Conservation (phyloP, 345 rosid genomes). For the Arabis hirsuta region DNA sequence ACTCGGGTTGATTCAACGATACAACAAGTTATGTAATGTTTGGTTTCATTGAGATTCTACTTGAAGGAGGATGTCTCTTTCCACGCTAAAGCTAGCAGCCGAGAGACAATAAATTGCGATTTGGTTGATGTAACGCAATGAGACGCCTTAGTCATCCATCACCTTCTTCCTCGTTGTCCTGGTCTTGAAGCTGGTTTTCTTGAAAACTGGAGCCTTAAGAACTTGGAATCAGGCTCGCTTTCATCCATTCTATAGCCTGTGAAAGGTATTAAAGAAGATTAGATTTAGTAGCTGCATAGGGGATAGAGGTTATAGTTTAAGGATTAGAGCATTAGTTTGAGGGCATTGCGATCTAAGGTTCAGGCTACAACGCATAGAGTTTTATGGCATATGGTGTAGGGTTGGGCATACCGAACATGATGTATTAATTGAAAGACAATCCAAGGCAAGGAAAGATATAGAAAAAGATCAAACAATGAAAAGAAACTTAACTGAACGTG, state of each 20-base stretch:
- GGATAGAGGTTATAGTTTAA: constrained; percentile 1
- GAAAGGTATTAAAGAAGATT: constrained; percentile 5
- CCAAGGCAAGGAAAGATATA: neutral
- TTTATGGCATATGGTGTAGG: neutral
- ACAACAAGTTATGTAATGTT: constrained; percentile 19
- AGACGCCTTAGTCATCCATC: constrained; percentile 18
- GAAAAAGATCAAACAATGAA: neutral
- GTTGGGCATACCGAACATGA: neutral
- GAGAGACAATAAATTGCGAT: constrained; percentile 24
- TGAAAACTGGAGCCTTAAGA: constrained; percentile 80
- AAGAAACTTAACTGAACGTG: neutral
- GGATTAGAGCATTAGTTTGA: neutral
- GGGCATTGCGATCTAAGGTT: neutral
- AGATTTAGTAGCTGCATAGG: neutral
- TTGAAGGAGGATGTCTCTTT: constrained; percentile 21
- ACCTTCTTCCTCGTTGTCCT: constrained; percentile 65
- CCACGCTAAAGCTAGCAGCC: constrained; percentile 10
- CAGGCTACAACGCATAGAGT: neutral
- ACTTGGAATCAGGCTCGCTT: constrained; percentile 71
- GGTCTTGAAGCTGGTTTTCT: constrained; percentile 77
- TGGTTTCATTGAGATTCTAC: constrained; percentile 33
- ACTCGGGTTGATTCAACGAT: constrained; percentile 4
- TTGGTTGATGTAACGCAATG: constrained; percentile 26
- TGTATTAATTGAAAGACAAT: neutral
- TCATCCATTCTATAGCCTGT: constrained; percentile 90